These are phyloP conservation scores for Pilobolus umbonatus DNA, from an alignment of 192 early-diverging fungal genomes.

Conservation along the genomic window DNA sequence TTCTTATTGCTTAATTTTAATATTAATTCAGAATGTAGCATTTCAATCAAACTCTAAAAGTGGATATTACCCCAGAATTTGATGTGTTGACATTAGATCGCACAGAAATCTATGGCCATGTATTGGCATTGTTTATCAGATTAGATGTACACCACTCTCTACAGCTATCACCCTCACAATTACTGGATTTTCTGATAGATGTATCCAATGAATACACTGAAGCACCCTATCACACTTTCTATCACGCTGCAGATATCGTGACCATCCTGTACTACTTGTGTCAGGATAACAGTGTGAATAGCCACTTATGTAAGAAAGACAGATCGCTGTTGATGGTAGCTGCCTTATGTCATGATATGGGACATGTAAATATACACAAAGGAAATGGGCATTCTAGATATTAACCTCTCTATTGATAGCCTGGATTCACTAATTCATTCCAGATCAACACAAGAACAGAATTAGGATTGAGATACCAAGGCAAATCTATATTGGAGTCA, in stretches of 20 bases:
- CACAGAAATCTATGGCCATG: constrained; percentile 74
- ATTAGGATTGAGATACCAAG: constrained; percentile 60
- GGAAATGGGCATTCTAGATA: not conserved
- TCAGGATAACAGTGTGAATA: constrained; percentile 54
- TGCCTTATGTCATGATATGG: constrained; percentile 84
- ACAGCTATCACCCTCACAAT: constrained; percentile 50
- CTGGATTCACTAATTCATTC: constrained; percentile 82
- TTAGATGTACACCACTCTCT: constrained; percentile 54
- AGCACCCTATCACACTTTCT: constrained; percentile 85
- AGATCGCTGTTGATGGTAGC: constrained; percentile 69
- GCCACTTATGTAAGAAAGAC: constrained; percentile 64
- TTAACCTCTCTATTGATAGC: constrained; percentile 39
- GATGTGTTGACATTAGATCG: constrained; percentile 57
- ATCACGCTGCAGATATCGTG: constrained; percentile 83
- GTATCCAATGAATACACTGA: constrained; percentile 68
- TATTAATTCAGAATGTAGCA: not conserved
- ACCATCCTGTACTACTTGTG: constrained; percentile 76
- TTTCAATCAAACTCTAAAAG: constrained; percentile 45
- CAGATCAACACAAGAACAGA: constrained; percentile 79
- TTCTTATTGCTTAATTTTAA: not conserved
- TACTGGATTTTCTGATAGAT: constrained; percentile 81
- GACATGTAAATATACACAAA: constrained; percentile 49
- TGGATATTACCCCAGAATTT: constrained; percentile 49
- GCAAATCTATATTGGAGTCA: constrained; percentile 75
- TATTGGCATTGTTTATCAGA: constrained; percentile 71